phyloP scores from a whole-genome alignment of 2,329 filamentous ascomycete genomes.

The Purpureocillium lavendulum region DNA sequence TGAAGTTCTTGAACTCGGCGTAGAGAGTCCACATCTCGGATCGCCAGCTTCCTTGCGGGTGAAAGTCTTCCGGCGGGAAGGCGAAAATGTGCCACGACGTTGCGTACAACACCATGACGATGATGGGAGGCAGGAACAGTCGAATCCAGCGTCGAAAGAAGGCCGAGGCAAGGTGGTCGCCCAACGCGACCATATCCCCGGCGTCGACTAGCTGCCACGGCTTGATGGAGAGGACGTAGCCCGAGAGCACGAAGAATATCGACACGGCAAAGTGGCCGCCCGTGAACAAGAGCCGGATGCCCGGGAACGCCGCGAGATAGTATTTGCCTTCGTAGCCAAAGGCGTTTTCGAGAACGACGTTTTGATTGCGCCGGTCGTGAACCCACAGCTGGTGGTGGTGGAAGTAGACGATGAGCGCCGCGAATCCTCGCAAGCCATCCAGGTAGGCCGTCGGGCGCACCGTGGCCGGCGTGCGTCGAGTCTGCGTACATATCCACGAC shows the following conservation, averaged over 20 bases:
- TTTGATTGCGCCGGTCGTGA: slow-evolving; percentile 28
- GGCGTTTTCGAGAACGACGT: slow-evolving; percentile 37
- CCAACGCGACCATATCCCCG: slow-evolving; percentile 29
- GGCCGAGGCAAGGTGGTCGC: slow-evolving; percentile 36
- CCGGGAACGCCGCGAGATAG: slow-evolving; percentile 44
- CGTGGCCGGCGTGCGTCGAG: slow-evolving; percentile 16
- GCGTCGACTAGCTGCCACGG: slow-evolving; percentile 36
- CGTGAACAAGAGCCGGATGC: slow-evolving; percentile 50
- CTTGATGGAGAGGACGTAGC: slow-evolving; percentile 46
- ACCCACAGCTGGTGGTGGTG: slow-evolving; percentile 53
- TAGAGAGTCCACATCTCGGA: slow-evolving; percentile 44
- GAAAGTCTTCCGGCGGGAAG: slow-evolving; percentile 30
- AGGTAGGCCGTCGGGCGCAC: slow-evolving; percentile 45
- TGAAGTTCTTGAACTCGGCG: slow-evolving; percentile 58
- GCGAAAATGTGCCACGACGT: slow-evolving; percentile 44
- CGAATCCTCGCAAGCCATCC: slow-evolving; percentile 59
- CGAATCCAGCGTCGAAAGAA: slow-evolving; percentile 42
- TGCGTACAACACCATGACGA: slow-evolving; percentile 42
- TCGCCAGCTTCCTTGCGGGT: slow-evolving; percentile 28
- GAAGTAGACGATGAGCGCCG: slow-evolving; percentile 57
- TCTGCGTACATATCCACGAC: slow-evolving; percentile 1
- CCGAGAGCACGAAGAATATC: slow-evolving; percentile 49
- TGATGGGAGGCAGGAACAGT: slow-evolving; percentile 42
- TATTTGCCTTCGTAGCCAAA: slow-evolving; percentile 41
- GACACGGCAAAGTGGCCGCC: slow-evolving; percentile 54